Evolutionary conservation across 345 rosid genomes (phyloP).

Genomic region (Eucalyptus cloeziana): DNA sequence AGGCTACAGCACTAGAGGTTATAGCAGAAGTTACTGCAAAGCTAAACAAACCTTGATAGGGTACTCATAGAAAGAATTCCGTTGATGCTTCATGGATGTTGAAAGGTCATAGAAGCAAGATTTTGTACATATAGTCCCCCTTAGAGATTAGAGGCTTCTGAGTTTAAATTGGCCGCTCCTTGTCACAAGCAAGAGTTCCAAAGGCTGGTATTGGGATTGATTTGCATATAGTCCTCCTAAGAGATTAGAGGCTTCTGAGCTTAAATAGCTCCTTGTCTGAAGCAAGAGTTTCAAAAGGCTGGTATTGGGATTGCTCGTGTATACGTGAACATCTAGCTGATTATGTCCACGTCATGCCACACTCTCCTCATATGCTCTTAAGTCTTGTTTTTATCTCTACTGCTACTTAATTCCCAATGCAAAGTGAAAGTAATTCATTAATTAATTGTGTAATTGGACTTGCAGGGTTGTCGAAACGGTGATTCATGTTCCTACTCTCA

Average conservation of each 20-base stretch:
- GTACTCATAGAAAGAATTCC: background rate
- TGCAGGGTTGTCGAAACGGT: constrained; percentile 87
- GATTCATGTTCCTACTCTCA: constrained; percentile 59
- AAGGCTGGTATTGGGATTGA: background rate
- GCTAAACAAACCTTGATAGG: background rate
- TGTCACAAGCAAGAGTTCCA: background rate
- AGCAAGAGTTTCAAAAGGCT: background rate
- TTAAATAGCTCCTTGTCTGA: background rate
- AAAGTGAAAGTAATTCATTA: background rate
- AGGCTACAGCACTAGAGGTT: background rate
- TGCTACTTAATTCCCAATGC: background rate
- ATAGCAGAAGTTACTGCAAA: background rate
- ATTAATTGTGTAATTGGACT: constrained; percentile 2
- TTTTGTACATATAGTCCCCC: background rate
- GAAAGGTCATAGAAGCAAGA: background rate
- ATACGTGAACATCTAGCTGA: background rate
- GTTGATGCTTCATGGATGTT: background rate
- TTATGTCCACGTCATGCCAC: background rate
- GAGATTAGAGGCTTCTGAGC: background rate
- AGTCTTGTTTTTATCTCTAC: background rate
- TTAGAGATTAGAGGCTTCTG: background rate
- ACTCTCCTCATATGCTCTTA: background rate
- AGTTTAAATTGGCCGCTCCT: background rate
- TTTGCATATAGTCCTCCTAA: background rate
- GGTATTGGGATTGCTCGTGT: background rate